A percentile compares a stretch with the other conserved stretches of the same genome.
Evolutionary conservation across 345 rosid species (phyloP).

Genomic region (Eutrema yunnanense): DNA sequence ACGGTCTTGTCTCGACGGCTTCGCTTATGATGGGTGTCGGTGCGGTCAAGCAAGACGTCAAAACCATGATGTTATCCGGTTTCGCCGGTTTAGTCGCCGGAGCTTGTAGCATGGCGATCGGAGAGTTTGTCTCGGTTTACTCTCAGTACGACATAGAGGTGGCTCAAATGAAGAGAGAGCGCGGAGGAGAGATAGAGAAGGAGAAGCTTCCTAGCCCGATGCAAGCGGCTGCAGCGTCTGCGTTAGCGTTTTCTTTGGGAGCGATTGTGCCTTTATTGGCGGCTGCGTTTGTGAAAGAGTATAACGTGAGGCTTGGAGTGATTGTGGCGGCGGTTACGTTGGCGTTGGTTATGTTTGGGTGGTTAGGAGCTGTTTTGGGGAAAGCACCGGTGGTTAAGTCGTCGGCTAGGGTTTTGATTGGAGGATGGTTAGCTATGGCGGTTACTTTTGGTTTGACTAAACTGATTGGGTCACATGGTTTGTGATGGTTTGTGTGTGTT

Average conservation of each 20-base stretch:
- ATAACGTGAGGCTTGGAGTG: constrained; percentile 52
- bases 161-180: constrained; percentile 62
- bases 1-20: constrained; percentile 83
- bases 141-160: constrained; percentile 77
- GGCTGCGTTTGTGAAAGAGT: constrained; percentile 61
- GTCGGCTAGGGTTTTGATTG: constrained; percentile 62
- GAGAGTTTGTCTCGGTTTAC: constrained; percentile 87
- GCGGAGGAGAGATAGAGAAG: constrained; percentile 16
- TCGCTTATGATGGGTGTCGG: constrained; percentile 92
- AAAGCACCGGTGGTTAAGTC: constrained; percentile 53
- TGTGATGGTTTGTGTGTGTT: constrained; percentile 25
- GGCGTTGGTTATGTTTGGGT: constrained; percentile 59
- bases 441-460: constrained; percentile 76
- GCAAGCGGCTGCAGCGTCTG: constrained; percentile 85
- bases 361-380: constrained; percentile 77
- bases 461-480: constrained; percentile 56
- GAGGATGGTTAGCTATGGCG: constrained; percentile 93
- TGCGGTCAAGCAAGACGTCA: constrained; percentile 72
- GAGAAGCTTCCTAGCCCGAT: constrained; percentile 60
- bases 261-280: constrained; percentile 79
- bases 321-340: constrained; percentile 52
- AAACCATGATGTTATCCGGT: constrained; percentile 74
- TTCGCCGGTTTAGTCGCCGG: constrained; percentile 89
- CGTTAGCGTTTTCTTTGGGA: constrained; percentile 70
- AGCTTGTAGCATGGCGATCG: constrained; percentile 96